Evolutionary conservation across 163 green algal species (phyloP).

Genomic region (Volvox carteri): DNA sequence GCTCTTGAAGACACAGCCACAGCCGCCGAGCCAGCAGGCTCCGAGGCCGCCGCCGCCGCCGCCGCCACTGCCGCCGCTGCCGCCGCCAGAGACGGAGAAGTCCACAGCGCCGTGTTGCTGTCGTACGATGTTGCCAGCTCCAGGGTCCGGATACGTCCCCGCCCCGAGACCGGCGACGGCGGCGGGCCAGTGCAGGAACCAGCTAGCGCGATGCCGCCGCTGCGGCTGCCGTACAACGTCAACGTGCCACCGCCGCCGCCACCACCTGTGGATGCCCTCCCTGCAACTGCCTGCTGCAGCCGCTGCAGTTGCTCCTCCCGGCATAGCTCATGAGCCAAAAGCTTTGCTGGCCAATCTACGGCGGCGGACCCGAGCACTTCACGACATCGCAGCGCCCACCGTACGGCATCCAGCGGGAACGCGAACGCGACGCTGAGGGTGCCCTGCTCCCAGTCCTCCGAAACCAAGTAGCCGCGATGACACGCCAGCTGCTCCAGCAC

Average conservation of each 20-base stretch:
- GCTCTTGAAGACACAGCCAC: background rate
- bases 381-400: slow-evolving; percentile 40
- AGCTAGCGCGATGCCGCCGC: background rate
- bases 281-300: background rate
- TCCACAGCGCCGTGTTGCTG: slow-evolving; percentile 20
- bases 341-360: background rate
- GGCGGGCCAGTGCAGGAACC: background rate
- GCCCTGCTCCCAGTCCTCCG: background rate
- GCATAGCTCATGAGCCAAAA: slow-evolving; percentile 32
- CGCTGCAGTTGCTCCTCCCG: background rate
- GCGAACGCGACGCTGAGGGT: slow-evolving; percentile 1
- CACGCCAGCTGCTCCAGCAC: slow-evolving; percentile 16
- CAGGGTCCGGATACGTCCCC: background rate
- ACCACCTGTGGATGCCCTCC: background rate
- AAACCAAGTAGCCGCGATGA: slow-evolving; percentile 39
- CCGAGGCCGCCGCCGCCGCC: background rate
- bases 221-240: background rate
- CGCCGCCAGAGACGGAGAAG: background rate
- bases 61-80: background rate
- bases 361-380: background rate
- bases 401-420: slow-evolving; percentile 36
- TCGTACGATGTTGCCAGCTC: slow-evolving; percentile 32
- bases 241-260: too few relatives aligned
- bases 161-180: slow-evolving; percentile 7
- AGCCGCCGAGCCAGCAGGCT: background rate